Percentiles rank a stretch among this genome's conserved stretches.
phyloP scores from a whole-genome alignment of 2,329 filamentous ascomycete genomes.

The Sclerotinia glacialis region DNA sequence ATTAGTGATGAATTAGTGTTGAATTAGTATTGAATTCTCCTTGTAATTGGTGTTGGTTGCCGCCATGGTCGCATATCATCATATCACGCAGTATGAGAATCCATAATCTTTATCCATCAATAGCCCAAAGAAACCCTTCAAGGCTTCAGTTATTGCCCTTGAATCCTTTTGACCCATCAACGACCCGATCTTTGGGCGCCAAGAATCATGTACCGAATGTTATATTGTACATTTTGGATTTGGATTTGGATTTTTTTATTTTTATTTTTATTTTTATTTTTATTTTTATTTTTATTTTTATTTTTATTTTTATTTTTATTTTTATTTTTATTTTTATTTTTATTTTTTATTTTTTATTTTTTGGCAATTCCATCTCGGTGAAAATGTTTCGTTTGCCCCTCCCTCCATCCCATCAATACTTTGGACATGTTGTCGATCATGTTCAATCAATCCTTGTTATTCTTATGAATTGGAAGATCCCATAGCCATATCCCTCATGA shows the following conservation, averaged over 20 bases:
- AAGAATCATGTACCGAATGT: not conserved
- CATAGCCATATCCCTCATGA: not conserved
- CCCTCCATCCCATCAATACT: too few species aligned
- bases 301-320: too few species aligned
- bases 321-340: too few species aligned
- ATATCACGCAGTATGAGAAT: not conserved
- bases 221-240: too few species aligned
- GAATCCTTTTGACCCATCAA: not conserved
- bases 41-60: not conserved
- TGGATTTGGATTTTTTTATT: too few species aligned
- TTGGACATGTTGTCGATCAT: not conserved
- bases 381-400: not conserved
- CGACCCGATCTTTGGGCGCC: not conserved
- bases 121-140: not conserved
- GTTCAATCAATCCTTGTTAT: not conserved
- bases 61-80: not conserved
- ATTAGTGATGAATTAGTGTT: too few species aligned
- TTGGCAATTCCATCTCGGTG: not conserved
- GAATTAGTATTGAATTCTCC: too few species aligned
- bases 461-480: not conserved
- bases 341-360: not conserved
- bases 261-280: too few species aligned
- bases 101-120: not conserved
- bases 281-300: too few species aligned
- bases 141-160: not conserved